These are phyloP conservation scores for Plasmodium knowlesi DNA, from an alignment of 169 alveolate species.

Conservation along the genomic window DNA sequence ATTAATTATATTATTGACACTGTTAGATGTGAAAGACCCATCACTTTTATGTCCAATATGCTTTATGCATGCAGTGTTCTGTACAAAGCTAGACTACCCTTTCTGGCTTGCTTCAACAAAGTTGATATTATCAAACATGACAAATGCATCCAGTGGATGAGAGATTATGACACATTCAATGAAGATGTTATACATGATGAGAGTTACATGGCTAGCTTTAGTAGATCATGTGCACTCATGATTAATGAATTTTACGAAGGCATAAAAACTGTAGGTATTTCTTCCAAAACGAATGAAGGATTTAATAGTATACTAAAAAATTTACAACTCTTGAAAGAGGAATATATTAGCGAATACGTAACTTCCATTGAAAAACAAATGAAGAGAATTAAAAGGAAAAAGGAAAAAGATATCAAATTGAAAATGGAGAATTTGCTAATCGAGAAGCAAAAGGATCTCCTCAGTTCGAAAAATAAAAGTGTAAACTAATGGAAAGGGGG, in stretches of 20 bases:
- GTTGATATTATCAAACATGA: slow-evolving; percentile 87
- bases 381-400: slow-evolving; percentile 71
- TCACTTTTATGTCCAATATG: slow-evolving; percentile 98
- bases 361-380: slow-evolving; percentile 74
- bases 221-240: slow-evolving; percentile 92
- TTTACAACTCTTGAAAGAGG: slow-evolving; percentile 81
- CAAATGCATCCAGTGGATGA: slow-evolving; percentile 93
- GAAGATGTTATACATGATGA: slow-evolving; percentile 90
- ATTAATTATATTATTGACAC: slow-evolving; percentile 94
- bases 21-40: slow-evolving; percentile 95
- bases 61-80: slow-evolving; percentile 96
- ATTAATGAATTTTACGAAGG: slow-evolving; percentile 92
- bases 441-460: slow-evolving; percentile 64
- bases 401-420: slow-evolving; percentile 70
- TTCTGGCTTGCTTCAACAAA: slow-evolving; percentile 94
- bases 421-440: slow-evolving; percentile 75
- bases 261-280: slow-evolving; percentile 87
- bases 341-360: slow-evolving; percentile 79
- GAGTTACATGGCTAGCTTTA: slow-evolving; percentile 91
- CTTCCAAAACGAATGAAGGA: slow-evolving; percentile 91
- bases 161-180: slow-evolving; percentile 90
- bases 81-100: slow-evolving; percentile 96
- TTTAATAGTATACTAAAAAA: slow-evolving; percentile 83
- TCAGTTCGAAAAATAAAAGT: slow-evolving; percentile 77
- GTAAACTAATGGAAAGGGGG: slow-evolving; percentile 15